These are phyloP conservation scores for Penicillium expansum DNA, from an alignment of 2,329 filamentous ascomycete genomes.

Conservation along the genomic window DNA sequence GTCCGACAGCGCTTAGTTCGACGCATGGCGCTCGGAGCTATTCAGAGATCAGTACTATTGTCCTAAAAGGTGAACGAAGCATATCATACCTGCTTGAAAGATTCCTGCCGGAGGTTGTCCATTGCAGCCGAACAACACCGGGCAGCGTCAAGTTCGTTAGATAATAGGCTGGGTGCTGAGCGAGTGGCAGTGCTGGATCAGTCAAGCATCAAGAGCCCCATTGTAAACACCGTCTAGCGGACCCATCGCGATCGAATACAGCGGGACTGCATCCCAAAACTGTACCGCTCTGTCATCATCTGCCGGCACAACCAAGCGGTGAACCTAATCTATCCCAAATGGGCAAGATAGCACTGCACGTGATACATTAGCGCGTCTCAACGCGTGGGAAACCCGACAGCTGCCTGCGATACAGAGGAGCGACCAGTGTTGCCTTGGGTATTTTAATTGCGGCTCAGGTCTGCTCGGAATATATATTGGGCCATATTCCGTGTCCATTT, in stretches of 20 bases:
- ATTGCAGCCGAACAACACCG: constrained; percentile 22
- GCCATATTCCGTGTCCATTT: neutral
- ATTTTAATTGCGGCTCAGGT: neutral
- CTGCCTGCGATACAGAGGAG: neutral
- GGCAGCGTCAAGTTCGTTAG: neutral
- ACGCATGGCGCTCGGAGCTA: constrained; percentile 60
- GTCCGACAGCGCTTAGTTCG: constrained; percentile 54
- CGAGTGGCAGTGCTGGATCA: neutral
- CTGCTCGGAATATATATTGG: constrained; percentile 4
- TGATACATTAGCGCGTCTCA: constrained; percentile 13
- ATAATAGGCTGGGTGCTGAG: neutral
- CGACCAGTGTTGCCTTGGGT: constrained; percentile 1
- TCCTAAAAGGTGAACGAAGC: neutral
- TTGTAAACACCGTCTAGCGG: neutral
- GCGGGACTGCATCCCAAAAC: constrained; percentile 5
- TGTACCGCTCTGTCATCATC: constrained; percentile 22
- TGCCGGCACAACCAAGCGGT: constrained; percentile 29
- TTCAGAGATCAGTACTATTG: neutral
- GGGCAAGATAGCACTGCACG: constrained; percentile 17
- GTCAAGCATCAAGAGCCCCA: neutral
- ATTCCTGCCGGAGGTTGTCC: constrained; percentile 41
- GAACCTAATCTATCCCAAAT: neutral
- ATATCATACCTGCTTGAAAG: constrained; percentile 40
- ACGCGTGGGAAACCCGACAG: constrained; percentile 2
- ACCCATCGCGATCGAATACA: constrained; percentile 6